These are phyloP conservation scores for Lactarius hatsudake DNA, from an alignment of 768 basidiomycete species.

Conservation along the genomic window DNA sequence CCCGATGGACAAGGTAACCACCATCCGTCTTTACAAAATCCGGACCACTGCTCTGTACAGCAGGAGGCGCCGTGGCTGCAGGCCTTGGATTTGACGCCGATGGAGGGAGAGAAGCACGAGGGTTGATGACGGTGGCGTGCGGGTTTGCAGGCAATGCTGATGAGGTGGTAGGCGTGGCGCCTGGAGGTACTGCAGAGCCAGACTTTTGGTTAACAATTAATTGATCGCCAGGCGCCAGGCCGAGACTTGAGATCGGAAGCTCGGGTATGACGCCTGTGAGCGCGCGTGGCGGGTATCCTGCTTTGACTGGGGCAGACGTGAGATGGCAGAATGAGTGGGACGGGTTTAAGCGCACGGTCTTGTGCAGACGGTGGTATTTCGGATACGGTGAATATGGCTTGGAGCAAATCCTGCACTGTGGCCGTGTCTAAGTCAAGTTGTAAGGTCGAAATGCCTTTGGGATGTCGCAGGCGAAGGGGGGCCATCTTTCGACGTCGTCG, in stretches of 20 bases:
- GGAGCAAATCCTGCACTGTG: conserved; percentile 74
- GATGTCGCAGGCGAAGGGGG: conserved; percentile 76
- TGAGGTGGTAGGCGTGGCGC: conserved; percentile 10
- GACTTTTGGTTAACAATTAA: conserved; percentile 65
- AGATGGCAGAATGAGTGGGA: neutral
- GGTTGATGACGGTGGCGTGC: conserved; percentile 28
- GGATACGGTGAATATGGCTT: conserved; percentile 61
- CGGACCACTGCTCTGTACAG: conserved; percentile 39
- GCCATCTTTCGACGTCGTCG: conserved; percentile 46
- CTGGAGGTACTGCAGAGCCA: conserved; percentile 29
- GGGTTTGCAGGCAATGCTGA: conserved; percentile 30
- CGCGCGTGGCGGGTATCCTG: conserved; percentile 80
- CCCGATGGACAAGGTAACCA: conserved; percentile 71
- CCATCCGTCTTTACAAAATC: conserved; percentile 61
- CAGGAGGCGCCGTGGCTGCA: conserved; percentile 27
- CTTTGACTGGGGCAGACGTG: conserved; percentile 51
- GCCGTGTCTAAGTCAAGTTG: conserved; percentile 58
- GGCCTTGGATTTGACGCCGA: conserved; percentile 24
- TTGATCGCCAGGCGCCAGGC: conserved; percentile 77
- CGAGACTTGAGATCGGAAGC: conserved; percentile 72
- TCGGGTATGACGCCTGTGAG: conserved; percentile 66
- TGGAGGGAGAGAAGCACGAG: conserved; percentile 29
- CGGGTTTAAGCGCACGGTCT: conserved; percentile 53
- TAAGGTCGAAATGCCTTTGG: conserved; percentile 78
- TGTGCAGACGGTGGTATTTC: conserved; percentile 76